Evolutionary conservation across 192 early-diverging fungal species (phyloP), one percentile per base, ranked within the genome.

Genomic region (Backusella tuberculispora): DNA sequence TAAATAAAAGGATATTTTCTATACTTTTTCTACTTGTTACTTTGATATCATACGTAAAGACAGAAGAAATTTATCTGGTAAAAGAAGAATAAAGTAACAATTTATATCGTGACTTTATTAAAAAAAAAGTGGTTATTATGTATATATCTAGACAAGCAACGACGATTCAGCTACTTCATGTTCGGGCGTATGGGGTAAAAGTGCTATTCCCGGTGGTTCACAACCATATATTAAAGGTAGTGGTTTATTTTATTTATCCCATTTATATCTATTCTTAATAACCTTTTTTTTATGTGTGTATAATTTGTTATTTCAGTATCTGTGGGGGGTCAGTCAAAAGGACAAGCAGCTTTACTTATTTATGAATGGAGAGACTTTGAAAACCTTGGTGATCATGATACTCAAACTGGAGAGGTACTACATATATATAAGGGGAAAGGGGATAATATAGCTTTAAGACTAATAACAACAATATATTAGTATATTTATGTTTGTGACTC

Each of bases 401-500:
- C 71, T 37, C 26, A 40, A 8, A 76, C 71, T 29, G 40, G 44
- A 44, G 19, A 70, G 71, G 75, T 80, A 80, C 46, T 21, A 40
- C 29, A 65, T 5, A 24, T 8, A 17, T 4, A 60, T 14, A 15
- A 45, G 24, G 26, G 6, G 10, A 64, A 40, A 17, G 26, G 26
- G 41, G 8, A 4, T 10, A 15, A 46, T 45, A 69, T 15, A n/a
- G 6, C 15, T 21, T 43, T 8, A 42, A 17, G 40, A 24, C 14
- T 43, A 12, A 13, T 6, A 34, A 46, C 24, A 3, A 17, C 21
- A 72, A 48, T 21, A n/a, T 19, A n/a, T 5, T 73, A 47, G 43
- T 34, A 26, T 37, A 38, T 67, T 26, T 87, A 84, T 60, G 80
- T 90, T 12, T 93, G 92, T 66, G 85, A 87, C 75, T 72, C 82